phyloP scores from a whole-genome alignment of 345 rosid species.

The Isatis tinctoria region DNA sequence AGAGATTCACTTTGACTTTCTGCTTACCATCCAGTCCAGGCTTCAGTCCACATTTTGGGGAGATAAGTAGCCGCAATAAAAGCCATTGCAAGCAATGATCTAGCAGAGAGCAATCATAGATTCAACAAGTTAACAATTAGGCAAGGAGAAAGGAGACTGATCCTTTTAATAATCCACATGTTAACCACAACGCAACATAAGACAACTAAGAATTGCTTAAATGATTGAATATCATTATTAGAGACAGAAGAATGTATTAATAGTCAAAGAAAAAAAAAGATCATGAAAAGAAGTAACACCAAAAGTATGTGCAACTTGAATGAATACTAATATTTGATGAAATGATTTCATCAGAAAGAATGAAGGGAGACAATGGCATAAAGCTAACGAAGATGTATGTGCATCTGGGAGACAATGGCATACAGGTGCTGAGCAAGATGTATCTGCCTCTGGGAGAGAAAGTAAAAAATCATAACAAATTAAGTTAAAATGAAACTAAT shows the following conservation, averaged over 20 bases:
- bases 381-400: conserved; percentile 34
- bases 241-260: neutral
- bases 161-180: conserved; percentile 15
- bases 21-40: conserved; percentile 97
- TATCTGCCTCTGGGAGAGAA: conserved; percentile 79
- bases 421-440: conserved; percentile 93
- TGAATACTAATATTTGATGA: conserved; percentile 18
- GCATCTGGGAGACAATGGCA: too few species aligned
- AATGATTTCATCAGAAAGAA: conserved; percentile 7
- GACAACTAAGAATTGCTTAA: conserved; percentile 13
- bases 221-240: conserved; percentile 8
- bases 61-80: conserved; percentile 93
- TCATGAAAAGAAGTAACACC: conserved; percentile 21
- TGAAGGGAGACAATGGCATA: conserved; percentile 20
- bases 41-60: conserved; percentile 99
- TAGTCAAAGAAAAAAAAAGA: neutral
- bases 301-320: conserved; percentile 20
- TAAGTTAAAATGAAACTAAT: neutral
- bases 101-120: conserved; percentile 24
- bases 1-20: neutral
- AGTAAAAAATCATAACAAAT: neutral
- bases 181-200: conserved; percentile 1
- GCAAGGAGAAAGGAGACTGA: neutral
- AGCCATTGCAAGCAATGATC: conserved; percentile 97
- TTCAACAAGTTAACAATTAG: conserved; percentile 15